A percentile compares a stretch with the other conserved stretches of the same genome.
Evolutionary conservation across 495 filamentous ascomycete species (phyloP).

Genomic region (Patellaria atrata): DNA sequence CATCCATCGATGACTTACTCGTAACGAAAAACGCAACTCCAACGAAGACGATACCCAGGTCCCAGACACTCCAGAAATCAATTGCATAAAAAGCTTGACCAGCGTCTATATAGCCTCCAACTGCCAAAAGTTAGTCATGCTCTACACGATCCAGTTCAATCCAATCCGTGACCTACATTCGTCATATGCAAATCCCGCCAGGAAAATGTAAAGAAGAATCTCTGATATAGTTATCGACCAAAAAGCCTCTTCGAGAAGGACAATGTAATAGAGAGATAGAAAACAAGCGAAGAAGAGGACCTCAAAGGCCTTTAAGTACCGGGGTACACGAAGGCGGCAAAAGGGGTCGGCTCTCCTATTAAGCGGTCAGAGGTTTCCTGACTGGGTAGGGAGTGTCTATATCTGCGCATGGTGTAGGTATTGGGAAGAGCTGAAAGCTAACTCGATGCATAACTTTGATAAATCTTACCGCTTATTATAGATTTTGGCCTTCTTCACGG

Average conservation of each 20-base stretch:
- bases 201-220: slow-evolving; percentile 49
- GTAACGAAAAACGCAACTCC: slow-evolving; percentile 57
- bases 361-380: slow-evolving; percentile 4
- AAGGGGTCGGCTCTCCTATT: slow-evolving; percentile 59
- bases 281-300: slow-evolving; percentile 76
- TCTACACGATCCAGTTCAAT: neutral
- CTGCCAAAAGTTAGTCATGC: slow-evolving; percentile 4
- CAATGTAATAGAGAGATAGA: slow-evolving; percentile 68
- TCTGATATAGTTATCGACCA: slow-evolving; percentile 36
- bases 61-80: slow-evolving; percentile 86
- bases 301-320: slow-evolving; percentile 82
- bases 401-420: neutral
- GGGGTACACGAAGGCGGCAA: slow-evolving; percentile 74
- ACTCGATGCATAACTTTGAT: neutral
- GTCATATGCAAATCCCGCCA: slow-evolving; percentile 78
- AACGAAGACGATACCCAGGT: slow-evolving; percentile 73
- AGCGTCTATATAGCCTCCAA: slow-evolving; percentile 70
- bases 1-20: slow-evolving; percentile 41
- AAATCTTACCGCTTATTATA: slow-evolving; percentile 43
- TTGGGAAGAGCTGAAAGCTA: neutral
- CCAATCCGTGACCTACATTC: slow-evolving; percentile 31
- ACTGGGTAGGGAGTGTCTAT: neutral
- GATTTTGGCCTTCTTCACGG: slow-evolving; percentile 64
- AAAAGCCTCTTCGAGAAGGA: slow-evolving; percentile 47
- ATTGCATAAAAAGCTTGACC: slow-evolving; percentile 69